Conservation (phyloP, 371 early-diverging fungal species). For the Umbelopsis sp. region DNA sequence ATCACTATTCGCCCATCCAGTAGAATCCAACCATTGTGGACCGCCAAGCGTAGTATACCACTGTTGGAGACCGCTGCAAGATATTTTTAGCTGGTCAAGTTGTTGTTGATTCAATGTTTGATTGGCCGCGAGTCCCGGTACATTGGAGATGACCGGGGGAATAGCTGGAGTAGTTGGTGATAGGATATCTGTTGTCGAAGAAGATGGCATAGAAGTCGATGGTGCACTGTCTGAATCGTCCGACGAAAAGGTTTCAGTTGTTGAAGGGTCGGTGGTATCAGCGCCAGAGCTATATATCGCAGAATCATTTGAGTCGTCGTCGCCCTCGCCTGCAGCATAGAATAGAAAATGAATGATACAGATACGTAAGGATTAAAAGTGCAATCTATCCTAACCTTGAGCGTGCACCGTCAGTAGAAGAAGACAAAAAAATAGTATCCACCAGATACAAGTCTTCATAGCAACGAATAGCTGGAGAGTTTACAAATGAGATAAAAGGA, state of each 20-base stretch:
- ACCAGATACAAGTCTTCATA: background rate
- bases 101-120: constrained; percentile 23
- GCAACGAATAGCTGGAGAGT: background rate
- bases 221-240: background rate
- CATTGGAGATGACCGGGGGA: constrained; percentile 5
- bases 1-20: constrained; percentile 45
- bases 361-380: background rate
- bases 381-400: background rate
- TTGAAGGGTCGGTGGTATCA: background rate
- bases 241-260: constrained; percentile 10
- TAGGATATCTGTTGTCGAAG: background rate
- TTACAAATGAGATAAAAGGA: no score
- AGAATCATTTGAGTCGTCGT: background rate
- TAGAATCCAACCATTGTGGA: constrained; percentile 35
- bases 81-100: constrained; percentile 13
- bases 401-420: background rate
- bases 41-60: constrained; percentile 40
- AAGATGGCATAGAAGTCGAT: background rate
- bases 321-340: background rate
- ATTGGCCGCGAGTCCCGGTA: constrained; percentile 18
- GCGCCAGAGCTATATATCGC: background rate
- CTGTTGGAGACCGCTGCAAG: constrained; percentile 40
- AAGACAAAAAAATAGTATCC: background rate
- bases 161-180: background rate
- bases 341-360: background rate